Conservation (phyloP, 768 basidiomycete species). For the Neoboletus magnificus region DNA sequence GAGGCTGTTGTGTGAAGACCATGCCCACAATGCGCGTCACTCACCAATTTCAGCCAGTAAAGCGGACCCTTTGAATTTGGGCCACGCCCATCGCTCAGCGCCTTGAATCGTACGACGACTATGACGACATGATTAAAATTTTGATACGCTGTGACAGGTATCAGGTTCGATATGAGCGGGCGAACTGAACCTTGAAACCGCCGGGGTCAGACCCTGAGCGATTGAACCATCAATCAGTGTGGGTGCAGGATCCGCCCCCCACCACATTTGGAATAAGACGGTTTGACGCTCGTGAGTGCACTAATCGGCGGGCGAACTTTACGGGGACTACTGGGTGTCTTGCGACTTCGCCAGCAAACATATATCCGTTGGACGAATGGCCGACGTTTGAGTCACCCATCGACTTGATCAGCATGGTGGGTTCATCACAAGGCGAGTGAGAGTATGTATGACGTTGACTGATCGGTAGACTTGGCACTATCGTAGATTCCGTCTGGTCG, state of each 20-base stretch:
- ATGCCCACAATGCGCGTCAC: not conserved
- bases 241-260: not conserved
- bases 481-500: not conserved
- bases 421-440: not conserved
- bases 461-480: not conserved
- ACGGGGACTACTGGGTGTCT: not conserved
- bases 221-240: not conserved
- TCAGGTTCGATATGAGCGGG: not conserved
- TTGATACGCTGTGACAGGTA: not conserved
- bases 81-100: not conserved
- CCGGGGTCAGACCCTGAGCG: not conserved
- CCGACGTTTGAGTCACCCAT: not conserved
- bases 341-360: not conserved
- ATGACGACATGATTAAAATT: not conserved
- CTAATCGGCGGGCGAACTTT: not conserved
- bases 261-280: not conserved
- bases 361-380: not conserved
- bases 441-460: not conserved
- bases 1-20: not conserved
- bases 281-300: not conserved
- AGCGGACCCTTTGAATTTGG: not conserved
- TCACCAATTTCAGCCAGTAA: not conserved
- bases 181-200: not conserved
- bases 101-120: not conserved
- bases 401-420: not conserved